These are phyloP conservation scores for Handroanthus guayacan DNA, from an alignment of 257 asterid species.

Conservation along the genomic window DNA sequence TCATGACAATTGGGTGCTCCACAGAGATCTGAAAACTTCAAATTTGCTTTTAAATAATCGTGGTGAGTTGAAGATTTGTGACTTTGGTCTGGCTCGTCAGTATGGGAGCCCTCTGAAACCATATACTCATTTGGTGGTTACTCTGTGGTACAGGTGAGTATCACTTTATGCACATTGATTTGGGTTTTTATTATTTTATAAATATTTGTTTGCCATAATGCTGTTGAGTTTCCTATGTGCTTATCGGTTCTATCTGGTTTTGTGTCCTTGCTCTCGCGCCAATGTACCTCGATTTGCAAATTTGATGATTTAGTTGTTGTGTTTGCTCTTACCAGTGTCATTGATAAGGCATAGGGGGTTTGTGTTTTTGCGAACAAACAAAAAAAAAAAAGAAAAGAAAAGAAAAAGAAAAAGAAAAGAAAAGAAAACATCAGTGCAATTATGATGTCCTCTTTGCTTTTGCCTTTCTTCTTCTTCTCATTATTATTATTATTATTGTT, in stretches of 20 bases:
- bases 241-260: not conserved
- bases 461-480: no score
- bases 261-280: not conserved
- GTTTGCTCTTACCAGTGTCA: no score
- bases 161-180: conserved; percentile 10
- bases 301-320: no score
- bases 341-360: no score
- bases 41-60: conserved; percentile 82
- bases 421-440: no score
- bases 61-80: conserved; percentile 93
- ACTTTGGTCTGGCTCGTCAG: conserved; percentile 95
- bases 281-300: not conserved
- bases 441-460: no score
- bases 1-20: conserved; percentile 97
- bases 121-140: conserved; percentile 91
- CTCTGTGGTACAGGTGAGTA: conserved; percentile 95
- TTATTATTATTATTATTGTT: no score
- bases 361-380: no score
- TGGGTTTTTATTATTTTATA: not conserved
- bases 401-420: no score
- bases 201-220: not conserved
- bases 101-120: conserved; percentile 95
- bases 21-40: conserved; percentile 89
- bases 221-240: not conserved
- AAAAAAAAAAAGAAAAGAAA: no score